Conservation (phyloP, 1,284 basidiomycete species). For the Puccinia hordei region DNA sequence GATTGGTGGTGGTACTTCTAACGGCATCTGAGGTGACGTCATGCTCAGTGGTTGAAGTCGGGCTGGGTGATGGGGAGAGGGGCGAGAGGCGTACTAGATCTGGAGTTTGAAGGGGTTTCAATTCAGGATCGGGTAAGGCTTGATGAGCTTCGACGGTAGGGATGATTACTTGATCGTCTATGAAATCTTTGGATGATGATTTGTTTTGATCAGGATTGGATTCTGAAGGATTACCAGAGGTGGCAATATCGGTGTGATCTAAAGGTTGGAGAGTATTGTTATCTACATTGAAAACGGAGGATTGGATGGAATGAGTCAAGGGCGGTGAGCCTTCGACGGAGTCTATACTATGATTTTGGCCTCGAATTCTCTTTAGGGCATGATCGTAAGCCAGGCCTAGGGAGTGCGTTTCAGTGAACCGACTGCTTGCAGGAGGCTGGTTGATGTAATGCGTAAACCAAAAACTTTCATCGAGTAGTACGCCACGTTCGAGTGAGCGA, state of each 20-base stretch:
- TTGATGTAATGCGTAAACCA: conserved; percentile 27
- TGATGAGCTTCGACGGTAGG: background rate
- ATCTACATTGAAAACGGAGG: background rate
- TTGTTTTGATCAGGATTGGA: background rate
- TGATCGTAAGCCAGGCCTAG: conserved; percentile 33
- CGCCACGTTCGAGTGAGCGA: conserved; percentile 75
- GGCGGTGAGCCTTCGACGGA: background rate
- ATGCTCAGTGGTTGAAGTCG: conserved; percentile 18
- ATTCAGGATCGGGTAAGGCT: background rate
- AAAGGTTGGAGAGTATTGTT: background rate
- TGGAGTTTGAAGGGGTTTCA: background rate
- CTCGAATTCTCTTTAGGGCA: conserved; percentile 10
- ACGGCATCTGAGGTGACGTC: background rate
- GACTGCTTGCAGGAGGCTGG: background rate
- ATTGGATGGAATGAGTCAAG: conserved; percentile 24
- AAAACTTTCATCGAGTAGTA: conserved; percentile 75
- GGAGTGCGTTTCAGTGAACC: conserved; percentile 13
- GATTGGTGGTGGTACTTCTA: background rate
- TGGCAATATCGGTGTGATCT: background rate
- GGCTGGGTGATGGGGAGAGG: conserved; percentile 14
- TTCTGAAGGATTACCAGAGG: background rate
- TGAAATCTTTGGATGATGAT: background rate
- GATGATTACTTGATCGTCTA: background rate
- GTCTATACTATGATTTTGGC: conserved; percentile 10
- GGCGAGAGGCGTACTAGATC: background rate